These are phyloP conservation scores for Pythium sp. DNA, from an alignment of 352 stramenopile genomes.

Conservation along the genomic window DNA sequence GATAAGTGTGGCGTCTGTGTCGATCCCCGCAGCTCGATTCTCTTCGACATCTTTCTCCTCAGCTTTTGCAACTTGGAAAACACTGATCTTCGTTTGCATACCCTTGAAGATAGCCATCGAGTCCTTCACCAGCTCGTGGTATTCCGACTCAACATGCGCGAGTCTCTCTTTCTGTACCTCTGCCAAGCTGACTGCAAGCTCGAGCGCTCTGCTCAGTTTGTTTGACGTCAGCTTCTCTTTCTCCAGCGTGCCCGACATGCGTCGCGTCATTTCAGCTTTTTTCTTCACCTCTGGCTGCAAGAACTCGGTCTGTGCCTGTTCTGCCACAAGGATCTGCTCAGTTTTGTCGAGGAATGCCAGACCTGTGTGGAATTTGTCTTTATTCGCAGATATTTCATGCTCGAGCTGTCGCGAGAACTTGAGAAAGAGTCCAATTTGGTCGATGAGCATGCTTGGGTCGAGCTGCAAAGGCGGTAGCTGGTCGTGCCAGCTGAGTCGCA, in stretches of 20 bases:
- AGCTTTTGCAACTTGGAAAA: slow-evolving; percentile 32
- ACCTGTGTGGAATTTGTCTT: slow-evolving; percentile 32
- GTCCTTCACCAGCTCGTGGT: slow-evolving; percentile 41
- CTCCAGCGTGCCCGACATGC: slow-evolving; percentile 65
- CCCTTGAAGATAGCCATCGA: slow-evolving; percentile 30
- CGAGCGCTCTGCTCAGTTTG: slow-evolving; percentile 48
- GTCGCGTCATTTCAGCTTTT: slow-evolving; percentile 37
- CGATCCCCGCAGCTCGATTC: background rate
- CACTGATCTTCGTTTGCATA: slow-evolving; percentile 22
- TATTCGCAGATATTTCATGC: slow-evolving; percentile 24
- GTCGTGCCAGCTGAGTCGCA: slow-evolving; percentile 7
- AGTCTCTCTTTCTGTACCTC: slow-evolving; percentile 40
- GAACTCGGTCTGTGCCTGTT: slow-evolving; percentile 46
- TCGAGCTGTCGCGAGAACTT: slow-evolving; percentile 30
- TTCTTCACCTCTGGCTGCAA: slow-evolving; percentile 52
- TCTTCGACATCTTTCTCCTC: slow-evolving; percentile 10
- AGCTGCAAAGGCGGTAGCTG: slow-evolving; percentile 20
- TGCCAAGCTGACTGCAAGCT: slow-evolving; percentile 38
- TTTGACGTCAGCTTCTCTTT: slow-evolving; percentile 43
- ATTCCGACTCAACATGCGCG: slow-evolving; percentile 44
- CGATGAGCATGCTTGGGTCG: slow-evolving; percentile 49
- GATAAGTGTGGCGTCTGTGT: background rate
- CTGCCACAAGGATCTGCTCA: slow-evolving; percentile 40
- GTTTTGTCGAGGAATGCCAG: slow-evolving; percentile 56
- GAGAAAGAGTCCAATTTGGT: slow-evolving; percentile 50